Evolutionary conservation across 441 rosid species (phyloP).

Genomic region (Adansonia madagascariensis): DNA sequence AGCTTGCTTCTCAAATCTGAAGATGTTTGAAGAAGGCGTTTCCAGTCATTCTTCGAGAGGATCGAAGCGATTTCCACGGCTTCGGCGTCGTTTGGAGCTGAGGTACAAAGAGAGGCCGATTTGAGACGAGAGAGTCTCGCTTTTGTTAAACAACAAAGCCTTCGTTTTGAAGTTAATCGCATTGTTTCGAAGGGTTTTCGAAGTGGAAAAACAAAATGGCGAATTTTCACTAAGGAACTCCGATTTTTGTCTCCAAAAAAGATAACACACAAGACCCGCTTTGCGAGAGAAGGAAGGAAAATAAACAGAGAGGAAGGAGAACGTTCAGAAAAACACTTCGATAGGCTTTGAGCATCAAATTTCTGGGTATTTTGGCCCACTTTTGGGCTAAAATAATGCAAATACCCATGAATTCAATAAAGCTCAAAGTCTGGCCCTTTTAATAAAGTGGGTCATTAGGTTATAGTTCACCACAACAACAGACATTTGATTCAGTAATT

Average conservation of each 20-base stretch:
- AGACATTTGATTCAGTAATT: too few species aligned
- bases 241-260: neutral
- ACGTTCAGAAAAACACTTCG: neutral
- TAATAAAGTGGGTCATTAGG: too few species aligned
- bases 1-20: slow-evolving; percentile 45
- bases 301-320: neutral
- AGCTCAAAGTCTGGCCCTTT: too few species aligned
- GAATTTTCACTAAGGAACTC: neutral
- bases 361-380: neutral
- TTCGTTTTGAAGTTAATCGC: slow-evolving; percentile 13
- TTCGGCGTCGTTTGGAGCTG: slow-evolving; percentile 29
- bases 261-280: neutral
- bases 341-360: neutral
- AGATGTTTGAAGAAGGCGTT: slow-evolving; percentile 38
- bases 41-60: slow-evolving; percentile 58
- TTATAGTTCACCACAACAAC: too few species aligned
- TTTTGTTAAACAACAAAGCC: neutral
- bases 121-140: neutral
- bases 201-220: neutral
- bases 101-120: slow-evolving; percentile 11
- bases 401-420: too few species aligned
- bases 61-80: slow-evolving; percentile 51
- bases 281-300: neutral
- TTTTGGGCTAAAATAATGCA: neutral
- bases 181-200: neutral